Base-by-base conservation (phyloP, 2,329 filamentous ascomycete genomes). In the Fonsecaea multimorphosa region DNA sequence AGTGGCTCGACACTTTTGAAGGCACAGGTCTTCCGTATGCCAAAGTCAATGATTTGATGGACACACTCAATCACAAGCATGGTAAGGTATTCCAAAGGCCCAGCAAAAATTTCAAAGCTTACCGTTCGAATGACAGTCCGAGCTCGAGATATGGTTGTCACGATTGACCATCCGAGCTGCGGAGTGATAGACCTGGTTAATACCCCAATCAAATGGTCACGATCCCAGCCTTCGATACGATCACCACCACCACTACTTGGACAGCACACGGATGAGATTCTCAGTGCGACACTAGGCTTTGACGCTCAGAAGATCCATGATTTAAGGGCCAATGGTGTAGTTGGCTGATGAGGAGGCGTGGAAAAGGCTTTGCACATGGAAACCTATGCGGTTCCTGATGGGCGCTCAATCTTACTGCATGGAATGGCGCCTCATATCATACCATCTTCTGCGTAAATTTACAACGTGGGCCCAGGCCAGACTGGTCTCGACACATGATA, bases 1-100 rank as follows among this genome's bases (percentile, higher is more conserved):
- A 97, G 75, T 98, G 95, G 94, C 82, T 98, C 2, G 86, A 89
- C 1, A 81, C 93, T 0, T 89, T 97, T 52, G 92, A 97, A 73
- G 93, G 92, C n/a, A 91, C 86, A 65, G 94, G 95, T 4, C 89
- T 99, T 89, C 95, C 95, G 0, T 99, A 95, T 74, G 91, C 94
- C 0, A 92, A 94, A 0, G 90, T 99, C 72, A 99, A 98, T 74
- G 94, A 98, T 74, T 88, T 99, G 6, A 90, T 95, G 77, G 86
- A 84, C 19, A 92, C 95, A 0, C 81, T 99, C 58, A 88, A 90
- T 66, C 93, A 97, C 75, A 86, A 89, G 68, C 95, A 99, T 78
- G 36, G 36, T 38, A 5, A 38, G 36, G 14, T 14, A 16, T 16
- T 16, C n/a, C n/a, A n/a, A 14, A n/a, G 1, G 4, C 12, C 5